Evolutionary conservation across 176 grass and related monocot genomes (phyloP).

Genomic region (Hordeum vulgare): DNA sequence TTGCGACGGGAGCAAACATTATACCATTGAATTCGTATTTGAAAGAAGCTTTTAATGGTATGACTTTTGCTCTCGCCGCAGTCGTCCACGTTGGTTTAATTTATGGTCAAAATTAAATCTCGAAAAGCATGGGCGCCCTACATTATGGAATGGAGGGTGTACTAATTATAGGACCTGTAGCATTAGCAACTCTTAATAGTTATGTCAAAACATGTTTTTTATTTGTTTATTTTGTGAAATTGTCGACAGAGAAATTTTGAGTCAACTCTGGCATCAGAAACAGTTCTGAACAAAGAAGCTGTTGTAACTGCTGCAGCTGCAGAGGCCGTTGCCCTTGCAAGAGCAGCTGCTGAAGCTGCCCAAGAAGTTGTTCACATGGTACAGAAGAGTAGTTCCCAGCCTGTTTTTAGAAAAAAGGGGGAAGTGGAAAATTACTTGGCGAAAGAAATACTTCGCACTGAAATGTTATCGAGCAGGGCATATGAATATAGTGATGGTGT

Average conservation of each 20-base stretch:
- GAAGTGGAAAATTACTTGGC: conserved; percentile 14
- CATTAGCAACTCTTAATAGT: not conserved
- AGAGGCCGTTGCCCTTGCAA: conserved; percentile 58
- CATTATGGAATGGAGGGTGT: no score
- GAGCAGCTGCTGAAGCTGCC: conserved; percentile 47
- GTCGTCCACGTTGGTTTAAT: no score
- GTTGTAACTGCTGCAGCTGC: conserved; percentile 38
- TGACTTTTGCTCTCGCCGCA: no score
- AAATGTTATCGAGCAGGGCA: conserved; percentile 1
- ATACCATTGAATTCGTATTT: no score
- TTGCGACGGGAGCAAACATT: no score
- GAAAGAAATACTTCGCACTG: conserved; percentile 37
- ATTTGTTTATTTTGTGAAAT: not conserved
- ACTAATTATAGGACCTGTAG: not conserved
- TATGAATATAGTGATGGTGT: conserved; percentile 16
- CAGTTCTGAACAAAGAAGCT: conserved; percentile 42
- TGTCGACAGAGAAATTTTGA: conserved; percentile 30
- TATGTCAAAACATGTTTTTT: not conserved
- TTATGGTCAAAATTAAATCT: no score
- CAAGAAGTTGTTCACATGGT: conserved; percentile 33
- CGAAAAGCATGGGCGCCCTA: no score
- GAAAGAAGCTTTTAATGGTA: no score
- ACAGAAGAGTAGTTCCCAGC: conserved; percentile 8
- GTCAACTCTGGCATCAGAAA: conserved; percentile 32
- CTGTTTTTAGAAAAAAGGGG: conserved; percentile 4